These are phyloP conservation scores for Cenchrus fungigraminus DNA, from an alignment of 176 grass and related monocot genomes.

Conservation along the genomic window DNA sequence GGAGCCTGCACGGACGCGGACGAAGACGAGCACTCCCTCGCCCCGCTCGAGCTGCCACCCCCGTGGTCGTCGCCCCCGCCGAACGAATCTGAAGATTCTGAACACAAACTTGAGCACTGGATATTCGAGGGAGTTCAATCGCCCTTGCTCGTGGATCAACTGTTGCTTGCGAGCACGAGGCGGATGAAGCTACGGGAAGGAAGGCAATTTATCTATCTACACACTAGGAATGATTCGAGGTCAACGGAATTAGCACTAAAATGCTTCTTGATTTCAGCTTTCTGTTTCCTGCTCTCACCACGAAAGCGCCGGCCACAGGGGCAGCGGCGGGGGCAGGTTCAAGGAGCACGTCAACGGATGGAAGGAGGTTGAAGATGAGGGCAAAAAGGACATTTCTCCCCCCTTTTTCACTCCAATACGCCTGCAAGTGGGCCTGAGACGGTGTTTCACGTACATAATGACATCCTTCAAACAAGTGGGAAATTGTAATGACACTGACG, in stretches of 20 bases:
- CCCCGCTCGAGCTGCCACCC: neutral
- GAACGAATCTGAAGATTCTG: conserved; percentile 19
- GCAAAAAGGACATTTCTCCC: no score
- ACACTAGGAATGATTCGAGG: conserved; percentile 15
- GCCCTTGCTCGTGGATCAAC: conserved; percentile 22
- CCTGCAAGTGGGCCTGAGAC: no score
- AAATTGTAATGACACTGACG: no score
- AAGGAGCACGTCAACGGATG: no score
- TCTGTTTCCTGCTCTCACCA: neutral
- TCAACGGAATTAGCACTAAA: neutral
- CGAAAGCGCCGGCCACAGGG: no score
- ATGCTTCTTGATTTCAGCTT: neutral
- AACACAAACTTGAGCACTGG: conserved; percentile 29
- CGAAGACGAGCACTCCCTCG: conserved; percentile 23
- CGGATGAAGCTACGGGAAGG: conserved; percentile 30
- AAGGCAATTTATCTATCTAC: conserved; percentile 40
- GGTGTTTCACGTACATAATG: no score
- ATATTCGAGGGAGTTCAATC: neutral
- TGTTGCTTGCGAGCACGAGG: neutral
- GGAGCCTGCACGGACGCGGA: conserved; percentile 6
- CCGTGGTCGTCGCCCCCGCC: neutral
- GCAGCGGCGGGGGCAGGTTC: no score
- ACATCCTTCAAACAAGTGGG: no score
- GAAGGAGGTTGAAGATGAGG: no score
- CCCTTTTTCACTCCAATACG: no score